phyloP scores from a whole-genome alignment of 1,284 basidiomycete species.

The Caloboletus firmus region DNA sequence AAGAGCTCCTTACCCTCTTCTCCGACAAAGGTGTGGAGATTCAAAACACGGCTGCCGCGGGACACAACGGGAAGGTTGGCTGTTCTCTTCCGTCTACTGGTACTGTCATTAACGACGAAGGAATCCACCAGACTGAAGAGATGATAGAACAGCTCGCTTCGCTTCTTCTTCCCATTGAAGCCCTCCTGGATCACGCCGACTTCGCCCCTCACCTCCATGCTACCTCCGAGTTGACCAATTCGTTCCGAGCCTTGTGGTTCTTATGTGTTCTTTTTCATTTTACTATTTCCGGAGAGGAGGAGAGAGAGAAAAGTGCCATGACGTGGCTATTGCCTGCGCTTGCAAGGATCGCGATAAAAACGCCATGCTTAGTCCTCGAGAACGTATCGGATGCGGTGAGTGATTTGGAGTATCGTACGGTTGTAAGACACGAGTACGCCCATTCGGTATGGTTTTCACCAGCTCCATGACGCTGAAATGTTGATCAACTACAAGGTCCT shows the following conservation, averaged over 20 bases:
- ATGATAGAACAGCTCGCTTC: conserved; percentile 85
- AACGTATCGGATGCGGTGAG: conserved; percentile 83
- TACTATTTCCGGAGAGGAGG: conserved; percentile 46
- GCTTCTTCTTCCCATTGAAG: conserved; percentile 87
- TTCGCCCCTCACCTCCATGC: conserved; percentile 65
- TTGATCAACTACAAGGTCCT: conserved; percentile 52
- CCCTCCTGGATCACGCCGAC: conserved; percentile 76
- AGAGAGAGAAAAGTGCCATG: conserved; percentile 56
- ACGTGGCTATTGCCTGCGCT: conserved; percentile 79
- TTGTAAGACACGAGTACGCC: conserved; percentile 87
- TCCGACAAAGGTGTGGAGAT: conserved; percentile 91
- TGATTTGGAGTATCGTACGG: conserved; percentile 92
- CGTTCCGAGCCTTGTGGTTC: conserved; percentile 97
- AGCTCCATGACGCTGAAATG: not conserved
- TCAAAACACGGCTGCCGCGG: conserved; percentile 73
- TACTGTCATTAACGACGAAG: conserved; percentile 9
- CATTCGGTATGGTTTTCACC: conserved; percentile 53
- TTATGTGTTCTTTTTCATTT: conserved; percentile 85
- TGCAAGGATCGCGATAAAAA: conserved; percentile 82
- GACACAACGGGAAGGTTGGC: conserved; percentile 63
- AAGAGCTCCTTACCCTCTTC: conserved; percentile 84
- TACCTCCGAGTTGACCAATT: conserved; percentile 65
- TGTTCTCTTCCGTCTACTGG: conserved; percentile 5
- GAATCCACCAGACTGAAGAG: conserved; percentile 62
- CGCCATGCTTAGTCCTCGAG: conserved; percentile 84